Evolutionary conservation across 2,329 filamentous ascomycete genomes (phyloP), one percentile per base, ranked within the genome.

Genomic region (Alternaria postmessia): DNA sequence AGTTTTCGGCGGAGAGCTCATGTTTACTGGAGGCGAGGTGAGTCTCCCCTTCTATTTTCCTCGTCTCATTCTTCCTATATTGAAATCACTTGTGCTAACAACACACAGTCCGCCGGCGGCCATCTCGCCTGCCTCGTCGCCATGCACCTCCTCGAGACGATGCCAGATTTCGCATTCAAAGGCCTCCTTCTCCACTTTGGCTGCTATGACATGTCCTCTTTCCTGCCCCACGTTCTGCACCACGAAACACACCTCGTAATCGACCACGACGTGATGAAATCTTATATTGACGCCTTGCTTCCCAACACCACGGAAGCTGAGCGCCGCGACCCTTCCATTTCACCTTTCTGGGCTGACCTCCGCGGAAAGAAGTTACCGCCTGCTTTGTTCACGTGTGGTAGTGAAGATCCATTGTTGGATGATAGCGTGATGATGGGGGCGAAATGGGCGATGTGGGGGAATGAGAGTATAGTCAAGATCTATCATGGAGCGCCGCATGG

Each of bases 401-500:
- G 84, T 5, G 80, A 83, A 59, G 86, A 88, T 71, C 79, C 80
- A 6, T 64, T 88, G 59, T 66, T 88, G 0, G 83, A 85, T 64
- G 83, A 85, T 64, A 84, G 79, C 16, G 70, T 85, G 22, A 71
- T 84, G 47, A 87, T 88, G 85, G 78, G 79, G 4, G 74, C 79
- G 2, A 86, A 86, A 74, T 88, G 85, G 86, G 69, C 73, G 66
- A 83, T 83, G 72, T 79, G 76, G 63, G 84, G 84, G 3, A 81
- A 79, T 5, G 82, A 85, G 70, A 78, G 80, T 0, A 74, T 86
- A 3, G 74, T 86, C 3, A 87, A 84, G 74, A 76, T 87, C 16
- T 86, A 82, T 68, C 81, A 81, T n/a, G 85, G 86, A 0, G 84
- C 81, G 8, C 79, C 83, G 18, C 86, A 88, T 78, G 84, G 81